phyloP scores from a whole-genome alignment of 176 grass and related monocot genomes.

The Phoenix roebelenii region DNA sequence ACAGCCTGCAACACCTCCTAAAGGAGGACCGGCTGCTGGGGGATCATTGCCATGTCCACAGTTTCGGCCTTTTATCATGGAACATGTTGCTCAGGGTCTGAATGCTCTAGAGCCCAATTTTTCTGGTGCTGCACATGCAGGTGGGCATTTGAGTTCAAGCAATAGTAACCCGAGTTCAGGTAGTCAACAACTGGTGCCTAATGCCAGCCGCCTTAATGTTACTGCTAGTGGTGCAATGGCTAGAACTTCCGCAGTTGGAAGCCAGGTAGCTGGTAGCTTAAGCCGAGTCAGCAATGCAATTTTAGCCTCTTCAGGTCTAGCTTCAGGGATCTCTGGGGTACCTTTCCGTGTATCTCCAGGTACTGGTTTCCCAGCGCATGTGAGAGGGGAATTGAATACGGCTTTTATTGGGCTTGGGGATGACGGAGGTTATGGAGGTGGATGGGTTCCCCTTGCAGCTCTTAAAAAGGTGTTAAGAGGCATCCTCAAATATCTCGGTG shows the following conservation, averaged over 20 bases:
- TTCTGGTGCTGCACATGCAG: constrained; percentile 39
- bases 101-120: constrained; percentile 91
- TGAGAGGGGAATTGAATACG: constrained; percentile 97
- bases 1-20: constrained; percentile 95
- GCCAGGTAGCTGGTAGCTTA: constrained; percentile 63
- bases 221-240: constrained; percentile 35
- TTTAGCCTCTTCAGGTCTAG: constrained; percentile 64
- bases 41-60: constrained; percentile 96
- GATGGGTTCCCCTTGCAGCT: constrained; percentile 95
- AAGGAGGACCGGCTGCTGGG: constrained; percentile 80
- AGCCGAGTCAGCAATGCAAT: constrained; percentile 63
- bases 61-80: constrained; percentile 99
- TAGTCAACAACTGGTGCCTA: constrained; percentile 35
- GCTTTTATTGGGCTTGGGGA: constrained; percentile 99
- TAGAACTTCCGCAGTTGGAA: constrained; percentile 56
- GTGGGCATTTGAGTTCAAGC: constrained; percentile 43
- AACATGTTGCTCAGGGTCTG: constrained; percentile 99
- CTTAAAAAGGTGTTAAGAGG: constrained; percentile 95
- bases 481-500: constrained; percentile 98
- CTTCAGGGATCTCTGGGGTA: constrained; percentile 63
- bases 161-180: constrained; percentile 24
- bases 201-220: constrained; percentile 41
- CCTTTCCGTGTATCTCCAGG: constrained; percentile 69
- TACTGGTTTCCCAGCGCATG: constrained; percentile 66
- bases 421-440: constrained; percentile 98